Evolutionary conservation across 441 rosid species (phyloP).

Genomic region (Populus hybrid): DNA sequence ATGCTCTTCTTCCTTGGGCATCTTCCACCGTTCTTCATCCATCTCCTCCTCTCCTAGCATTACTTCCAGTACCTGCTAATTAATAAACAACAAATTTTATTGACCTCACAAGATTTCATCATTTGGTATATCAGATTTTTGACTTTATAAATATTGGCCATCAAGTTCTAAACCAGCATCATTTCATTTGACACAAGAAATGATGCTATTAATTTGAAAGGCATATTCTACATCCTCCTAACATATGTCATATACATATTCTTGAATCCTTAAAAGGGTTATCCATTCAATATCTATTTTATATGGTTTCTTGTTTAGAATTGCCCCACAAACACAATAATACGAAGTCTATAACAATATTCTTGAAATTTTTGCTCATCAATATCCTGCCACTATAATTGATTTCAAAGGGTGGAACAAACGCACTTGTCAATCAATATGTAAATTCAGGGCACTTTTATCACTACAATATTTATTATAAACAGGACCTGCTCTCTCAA

Average conservation of each 20-base stretch:
- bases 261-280: neutral
- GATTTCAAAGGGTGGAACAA: neutral
- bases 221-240: neutral
- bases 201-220: neutral
- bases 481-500: constrained; percentile 10
- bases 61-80: constrained; percentile 59
- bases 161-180: neutral
- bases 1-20: constrained; percentile 71
- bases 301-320: neutral
- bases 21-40: constrained; percentile 70
- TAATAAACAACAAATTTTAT: neutral
- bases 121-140: constrained; percentile 6
- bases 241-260: neutral
- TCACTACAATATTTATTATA: neutral
- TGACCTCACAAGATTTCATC: neutral
- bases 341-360: neutral
- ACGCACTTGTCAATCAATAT: neutral
- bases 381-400: neutral
- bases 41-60: constrained; percentile 54
- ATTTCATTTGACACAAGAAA: neutral
- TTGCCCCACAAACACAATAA: neutral
- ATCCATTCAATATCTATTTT: neutral
- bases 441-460: neutral
- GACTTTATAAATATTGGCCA: neutral
- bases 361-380: neutral